A percentile compares a stretch with the other conserved stretches of the same genome.
phyloP scores from a whole-genome alignment of 495 filamentous ascomycete genomes.

The Darksidea phi region DNA sequence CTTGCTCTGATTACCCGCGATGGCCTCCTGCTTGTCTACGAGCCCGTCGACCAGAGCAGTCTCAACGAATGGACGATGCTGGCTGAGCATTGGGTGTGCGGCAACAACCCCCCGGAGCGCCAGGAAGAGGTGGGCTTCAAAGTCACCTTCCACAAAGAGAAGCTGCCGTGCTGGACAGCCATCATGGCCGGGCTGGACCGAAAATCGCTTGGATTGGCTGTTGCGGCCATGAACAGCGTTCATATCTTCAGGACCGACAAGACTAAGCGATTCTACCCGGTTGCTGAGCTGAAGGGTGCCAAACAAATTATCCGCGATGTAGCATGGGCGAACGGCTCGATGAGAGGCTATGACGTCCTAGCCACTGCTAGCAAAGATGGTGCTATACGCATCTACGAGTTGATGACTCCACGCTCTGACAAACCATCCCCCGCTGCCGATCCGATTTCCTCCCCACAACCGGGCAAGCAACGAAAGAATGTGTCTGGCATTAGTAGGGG shows the following conservation, averaged over 20 bases:
- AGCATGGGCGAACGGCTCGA: conserved; percentile 86
- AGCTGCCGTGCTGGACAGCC: conserved; percentile 71
- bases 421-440: conserved; percentile 15
- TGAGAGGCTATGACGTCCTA: conserved; percentile 81
- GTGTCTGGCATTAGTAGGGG: conserved; percentile 54
- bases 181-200: conserved; percentile 70
- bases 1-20: conserved; percentile 80
- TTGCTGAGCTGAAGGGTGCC: conserved; percentile 69
- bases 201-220: conserved; percentile 72
- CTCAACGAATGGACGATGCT: conserved; percentile 71
- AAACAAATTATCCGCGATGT: conserved; percentile 81
- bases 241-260: conserved; percentile 73
- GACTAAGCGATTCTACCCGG: conserved; percentile 69
- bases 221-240: conserved; percentile 78
- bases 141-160: conserved; percentile 81
- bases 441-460: conserved; percentile 8
- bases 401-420: conserved; percentile 54
- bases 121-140: conserved; percentile 79
- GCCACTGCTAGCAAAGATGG: conserved; percentile 93
- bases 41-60: conserved; percentile 83
- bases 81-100: conserved; percentile 66
- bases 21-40: conserved; percentile 74
- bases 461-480: conserved; percentile 21
- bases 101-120: conserved; percentile 57
- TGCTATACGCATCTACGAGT: conserved; percentile 76